Evolutionary conservation across 2,329 filamentous ascomycete species (phyloP).

Genomic region (Colletotrichum somersetense): DNA sequence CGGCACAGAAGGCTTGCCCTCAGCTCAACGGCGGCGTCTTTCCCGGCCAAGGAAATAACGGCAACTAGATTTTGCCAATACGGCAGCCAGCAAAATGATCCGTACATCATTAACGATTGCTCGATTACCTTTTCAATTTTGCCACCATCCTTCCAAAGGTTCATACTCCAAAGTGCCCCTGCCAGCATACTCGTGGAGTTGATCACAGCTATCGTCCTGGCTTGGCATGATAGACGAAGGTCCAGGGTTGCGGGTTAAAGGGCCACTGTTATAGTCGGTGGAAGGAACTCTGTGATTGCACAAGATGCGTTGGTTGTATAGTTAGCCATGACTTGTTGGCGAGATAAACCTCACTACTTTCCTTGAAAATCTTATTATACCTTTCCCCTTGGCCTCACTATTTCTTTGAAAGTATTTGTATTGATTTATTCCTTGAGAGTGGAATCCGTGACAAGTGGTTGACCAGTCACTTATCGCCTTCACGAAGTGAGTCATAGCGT

Average conservation of each 20-base stretch:
- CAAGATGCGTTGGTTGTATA: background rate
- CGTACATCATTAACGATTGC: background rate
- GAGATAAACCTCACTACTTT: background rate
- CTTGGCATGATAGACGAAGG: background rate
- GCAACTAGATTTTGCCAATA: background rate
- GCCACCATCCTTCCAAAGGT: background rate
- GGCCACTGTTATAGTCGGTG: background rate
- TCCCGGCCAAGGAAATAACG: conserved; percentile 11
- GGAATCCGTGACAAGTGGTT: background rate
- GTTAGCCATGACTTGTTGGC: background rate
- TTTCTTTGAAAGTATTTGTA: too few species aligned
- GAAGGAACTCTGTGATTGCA: background rate
- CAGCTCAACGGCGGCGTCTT: conserved; percentile 14
- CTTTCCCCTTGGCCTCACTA: too few species aligned
- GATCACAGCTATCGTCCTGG: background rate
- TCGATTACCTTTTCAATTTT: background rate
- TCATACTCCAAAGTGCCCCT: background rate
- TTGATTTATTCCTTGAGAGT: background rate
- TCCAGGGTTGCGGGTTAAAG: too few species aligned
- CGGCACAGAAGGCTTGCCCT: conserved; percentile 29
- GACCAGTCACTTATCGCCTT: too few species aligned
- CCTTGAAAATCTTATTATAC: background rate
- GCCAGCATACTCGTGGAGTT: background rate
- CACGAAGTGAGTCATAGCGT: background rate
- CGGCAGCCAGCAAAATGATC: background rate